A percentile compares a stretch with the other conserved stretches of the same genome.
Conservation (phyloP, 257 asterid species). For the Solanum appendiculatum region DNA sequence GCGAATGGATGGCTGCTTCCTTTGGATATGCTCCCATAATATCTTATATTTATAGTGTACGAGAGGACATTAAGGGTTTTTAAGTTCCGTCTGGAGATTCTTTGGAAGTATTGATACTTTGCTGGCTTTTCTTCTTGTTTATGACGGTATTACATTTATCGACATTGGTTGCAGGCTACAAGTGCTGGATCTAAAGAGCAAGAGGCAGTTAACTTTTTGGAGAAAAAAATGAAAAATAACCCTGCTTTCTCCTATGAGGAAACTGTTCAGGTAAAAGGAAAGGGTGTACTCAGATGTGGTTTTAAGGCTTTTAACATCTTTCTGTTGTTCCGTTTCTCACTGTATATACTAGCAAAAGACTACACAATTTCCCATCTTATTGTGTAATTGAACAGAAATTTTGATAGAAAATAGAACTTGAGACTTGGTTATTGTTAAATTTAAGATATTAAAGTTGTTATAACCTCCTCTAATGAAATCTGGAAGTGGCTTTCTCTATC, state of each 20-base stretch:
- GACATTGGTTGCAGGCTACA: slow-evolving; percentile 56
- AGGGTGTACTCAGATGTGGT: background rate
- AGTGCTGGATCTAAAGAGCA: slow-evolving; percentile 97
- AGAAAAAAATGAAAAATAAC: slow-evolving; percentile 93
- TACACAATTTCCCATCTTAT: background rate
- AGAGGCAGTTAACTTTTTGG: slow-evolving; percentile 88
- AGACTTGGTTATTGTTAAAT: background rate
- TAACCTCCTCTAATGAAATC: background rate
- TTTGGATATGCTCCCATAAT: background rate
- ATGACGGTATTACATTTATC: background rate
- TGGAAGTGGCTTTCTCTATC: background rate
- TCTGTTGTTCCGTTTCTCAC: background rate
- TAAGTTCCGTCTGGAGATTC: background rate
- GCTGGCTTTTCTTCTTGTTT: background rate
- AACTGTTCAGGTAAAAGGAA: slow-evolving; percentile 74
- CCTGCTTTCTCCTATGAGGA: slow-evolving; percentile 84
- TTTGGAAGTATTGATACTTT: background rate
- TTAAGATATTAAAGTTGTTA: background rate
- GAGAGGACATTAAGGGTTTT: background rate
- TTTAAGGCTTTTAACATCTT: background rate
- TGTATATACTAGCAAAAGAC: background rate
- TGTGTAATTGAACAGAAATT: background rate
- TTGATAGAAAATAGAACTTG: background rate
- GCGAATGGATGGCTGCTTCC: background rate
- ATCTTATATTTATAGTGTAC: background rate